Conservation (phyloP, 768 basidiomycete genomes). For the Russula brevipes region DNA sequence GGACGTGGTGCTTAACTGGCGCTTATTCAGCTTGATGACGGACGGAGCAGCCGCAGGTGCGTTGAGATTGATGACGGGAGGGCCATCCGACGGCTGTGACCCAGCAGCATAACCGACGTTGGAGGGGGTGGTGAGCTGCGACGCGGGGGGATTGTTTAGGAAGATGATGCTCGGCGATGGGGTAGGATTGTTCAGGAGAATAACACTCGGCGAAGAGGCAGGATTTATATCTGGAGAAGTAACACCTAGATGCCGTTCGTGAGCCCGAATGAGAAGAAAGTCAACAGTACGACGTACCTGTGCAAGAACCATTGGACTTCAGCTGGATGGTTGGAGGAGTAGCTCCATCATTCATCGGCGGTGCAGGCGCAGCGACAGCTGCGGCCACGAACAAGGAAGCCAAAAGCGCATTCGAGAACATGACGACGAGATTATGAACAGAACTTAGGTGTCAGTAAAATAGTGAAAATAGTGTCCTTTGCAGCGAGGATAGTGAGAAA, state of each 20-base stretch:
- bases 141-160: slow-evolving; percentile 14
- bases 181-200: slow-evolving; percentile 15
- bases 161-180: slow-evolving; percentile 16
- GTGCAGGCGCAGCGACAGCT: slow-evolving; percentile 17
- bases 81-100: neutral
- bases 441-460: neutral
- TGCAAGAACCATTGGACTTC: slow-evolving; percentile 2
- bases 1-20: slow-evolving; percentile 8
- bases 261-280: neutral
- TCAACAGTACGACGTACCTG: slow-evolving; percentile 8
- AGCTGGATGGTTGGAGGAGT: slow-evolving; percentile 8
- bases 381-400: slow-evolving; percentile 6
- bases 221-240: neutral
- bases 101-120: neutral
- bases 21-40: slow-evolving; percentile 20
- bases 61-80: slow-evolving; percentile 21
- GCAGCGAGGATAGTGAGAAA: neutral
- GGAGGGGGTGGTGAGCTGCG: neutral
- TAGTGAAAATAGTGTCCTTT: neutral
- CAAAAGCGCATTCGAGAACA: slow-evolving; percentile 15
- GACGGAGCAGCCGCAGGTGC: neutral
- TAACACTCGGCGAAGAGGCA: slow-evolving; percentile 6
- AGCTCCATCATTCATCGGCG: neutral
- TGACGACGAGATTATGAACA: neutral
- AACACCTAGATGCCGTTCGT: neutral